A percentile compares a stretch with the other conserved stretches of the same genome.
phyloP scores from a whole-genome alignment of 495 filamentous ascomycete species.

The Lasiosphaeriaceae sp. region DNA sequence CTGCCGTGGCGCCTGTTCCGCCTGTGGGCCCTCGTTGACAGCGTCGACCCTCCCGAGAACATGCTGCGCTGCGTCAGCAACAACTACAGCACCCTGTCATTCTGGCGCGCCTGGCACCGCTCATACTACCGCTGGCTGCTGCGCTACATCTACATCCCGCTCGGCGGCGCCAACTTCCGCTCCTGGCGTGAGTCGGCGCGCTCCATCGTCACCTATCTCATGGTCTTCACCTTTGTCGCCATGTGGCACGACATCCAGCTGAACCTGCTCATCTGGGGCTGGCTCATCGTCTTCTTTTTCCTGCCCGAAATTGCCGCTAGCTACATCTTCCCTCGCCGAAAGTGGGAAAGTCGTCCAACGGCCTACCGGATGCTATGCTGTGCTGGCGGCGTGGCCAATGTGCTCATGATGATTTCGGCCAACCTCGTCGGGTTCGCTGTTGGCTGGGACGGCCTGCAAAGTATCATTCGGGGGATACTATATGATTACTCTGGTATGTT shows the following conservation, averaged over 20 bases:
- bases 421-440: slow-evolving; percentile 95
- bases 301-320: slow-evolving; percentile 76
- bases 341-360: slow-evolving; percentile 64
- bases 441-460: slow-evolving; percentile 80
- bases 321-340: slow-evolving; percentile 63
- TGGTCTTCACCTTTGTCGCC: slow-evolving; percentile 96
- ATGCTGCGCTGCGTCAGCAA: slow-evolving; percentile 96
- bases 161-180: slow-evolving; percentile 65
- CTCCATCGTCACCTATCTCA: slow-evolving; percentile 64
- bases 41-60: slow-evolving; percentile 94
- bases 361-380: slow-evolving; percentile 77
- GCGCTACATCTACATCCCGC: slow-evolving; percentile 89
- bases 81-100: slow-evolving; percentile 87
- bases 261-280: slow-evolving; percentile 92
- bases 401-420: slow-evolving; percentile 93
- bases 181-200: slow-evolving; percentile 31
- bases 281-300: slow-evolving; percentile 91
- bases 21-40: slow-evolving; percentile 85
- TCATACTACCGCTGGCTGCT: slow-evolving; percentile 92
- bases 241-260: slow-evolving; percentile 98
- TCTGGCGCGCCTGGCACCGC: slow-evolving; percentile 96
- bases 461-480: slow-evolving; percentile 68
- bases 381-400: slow-evolving; percentile 78
- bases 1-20: slow-evolving; percentile 98
- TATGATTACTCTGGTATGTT: slow-evolving; percentile 63